phyloP scores from a whole-genome alignment of 108 stramenopile genomes.

The Pinguiococcus pyrenoidosus region DNA sequence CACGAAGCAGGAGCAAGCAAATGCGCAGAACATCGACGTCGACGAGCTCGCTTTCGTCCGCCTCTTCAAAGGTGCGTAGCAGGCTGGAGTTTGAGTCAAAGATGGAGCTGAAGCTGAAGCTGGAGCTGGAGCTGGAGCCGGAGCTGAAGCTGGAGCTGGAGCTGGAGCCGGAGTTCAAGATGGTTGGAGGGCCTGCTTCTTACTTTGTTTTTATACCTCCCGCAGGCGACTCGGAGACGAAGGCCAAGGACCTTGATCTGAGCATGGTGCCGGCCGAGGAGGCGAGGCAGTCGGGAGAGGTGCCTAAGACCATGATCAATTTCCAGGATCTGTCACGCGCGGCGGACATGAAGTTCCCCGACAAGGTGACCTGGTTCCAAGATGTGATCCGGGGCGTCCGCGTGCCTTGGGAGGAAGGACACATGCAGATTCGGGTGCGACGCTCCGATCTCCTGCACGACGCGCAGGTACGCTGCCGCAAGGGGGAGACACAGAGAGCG shows the following conservation, averaged over 20 bases:
- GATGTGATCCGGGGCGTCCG: conserved; percentile 16
- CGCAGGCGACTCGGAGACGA: conserved; percentile 3
- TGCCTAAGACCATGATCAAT: conserved; percentile 19
- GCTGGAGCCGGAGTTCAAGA: background rate
- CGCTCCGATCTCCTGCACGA: conserved; percentile 22
- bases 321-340: conserved; percentile 24
- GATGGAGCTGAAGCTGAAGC: background rate
- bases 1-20: background rate
- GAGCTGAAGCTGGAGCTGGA: background rate
- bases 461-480: no score
- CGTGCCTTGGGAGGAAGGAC: conserved; percentile 30
- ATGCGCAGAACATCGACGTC: background rate
- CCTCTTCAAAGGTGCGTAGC: background rate
- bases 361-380: conserved; percentile 22
- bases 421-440: conserved; percentile 18
- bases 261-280: conserved; percentile 15
- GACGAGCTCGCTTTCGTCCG: conserved; percentile 4
- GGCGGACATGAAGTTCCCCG: conserved; percentile 15
- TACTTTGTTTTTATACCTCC: background rate
- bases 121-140: background rate
- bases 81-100: background rate
- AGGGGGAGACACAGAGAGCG: no score
- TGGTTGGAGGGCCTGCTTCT: background rate
- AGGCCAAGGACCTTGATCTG: background rate
- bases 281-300: conserved; percentile 17